Conservation (phyloP, 2,329 filamentous ascomycete genomes). For the Fusarium begoniae region DNA sequence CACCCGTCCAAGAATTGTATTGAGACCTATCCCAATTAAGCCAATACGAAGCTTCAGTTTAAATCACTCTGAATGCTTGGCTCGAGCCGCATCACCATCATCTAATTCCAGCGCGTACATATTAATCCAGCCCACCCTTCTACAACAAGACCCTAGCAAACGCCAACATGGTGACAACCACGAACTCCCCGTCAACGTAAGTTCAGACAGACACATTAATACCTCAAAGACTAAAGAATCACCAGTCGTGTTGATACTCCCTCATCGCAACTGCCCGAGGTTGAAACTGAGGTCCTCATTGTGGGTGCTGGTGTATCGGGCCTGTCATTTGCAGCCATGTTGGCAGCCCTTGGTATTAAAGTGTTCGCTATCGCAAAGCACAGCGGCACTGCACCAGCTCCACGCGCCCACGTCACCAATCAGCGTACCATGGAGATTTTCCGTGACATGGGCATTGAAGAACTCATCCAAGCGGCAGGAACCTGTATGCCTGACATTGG, state of each 20-base stretch:
- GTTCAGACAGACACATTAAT: neutral
- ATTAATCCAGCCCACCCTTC: neutral
- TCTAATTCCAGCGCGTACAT: neutral
- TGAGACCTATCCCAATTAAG: neutral
- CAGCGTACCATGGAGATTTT: slow-evolving; percentile 24
- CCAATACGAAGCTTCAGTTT: neutral
- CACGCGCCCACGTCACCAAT: slow-evolving; percentile 21
- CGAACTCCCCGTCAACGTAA: neutral
- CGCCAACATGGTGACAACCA: neutral
- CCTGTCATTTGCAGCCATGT: slow-evolving; percentile 7
- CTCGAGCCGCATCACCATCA: neutral
- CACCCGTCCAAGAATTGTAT: neutral
- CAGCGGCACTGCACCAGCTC: slow-evolving; percentile 15
- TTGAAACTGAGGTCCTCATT: slow-evolving; percentile 20
- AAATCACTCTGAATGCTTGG: neutral
- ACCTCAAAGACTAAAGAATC: neutral
- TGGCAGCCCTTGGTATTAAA: neutral
- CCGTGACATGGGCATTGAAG: slow-evolving; percentile 18
- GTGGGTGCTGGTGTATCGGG: slow-evolving; percentile 16
- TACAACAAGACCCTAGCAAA: neutral
- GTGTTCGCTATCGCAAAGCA: slow-evolving; percentile 21
- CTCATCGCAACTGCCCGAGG: neutral
- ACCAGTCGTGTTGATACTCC: neutral
- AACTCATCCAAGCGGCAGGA: neutral
- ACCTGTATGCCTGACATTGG: slow-evolving; percentile 3